These are phyloP conservation scores for Smallanthus sonchifolius DNA, from an alignment of 129 eudicot genomes.

Conservation along the genomic window DNA sequence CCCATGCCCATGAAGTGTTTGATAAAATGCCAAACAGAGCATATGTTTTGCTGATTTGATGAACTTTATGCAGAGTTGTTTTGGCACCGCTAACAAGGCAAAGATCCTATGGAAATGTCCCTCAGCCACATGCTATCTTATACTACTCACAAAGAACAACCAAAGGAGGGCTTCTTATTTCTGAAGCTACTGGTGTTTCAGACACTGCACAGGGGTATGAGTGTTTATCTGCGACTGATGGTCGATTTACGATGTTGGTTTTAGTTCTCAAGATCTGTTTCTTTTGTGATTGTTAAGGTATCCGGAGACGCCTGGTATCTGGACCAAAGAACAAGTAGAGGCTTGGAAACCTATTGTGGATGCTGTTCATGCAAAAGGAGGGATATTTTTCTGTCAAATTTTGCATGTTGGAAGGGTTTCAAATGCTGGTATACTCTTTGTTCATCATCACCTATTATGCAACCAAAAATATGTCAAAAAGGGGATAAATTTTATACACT, in stretches of 20 bases:
- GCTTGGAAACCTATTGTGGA: conserved; percentile 49
- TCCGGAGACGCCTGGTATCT: conserved; percentile 40
- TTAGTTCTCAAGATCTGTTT: too few species aligned
- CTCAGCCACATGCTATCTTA: conserved; percentile 40
- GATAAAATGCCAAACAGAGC: background rate
- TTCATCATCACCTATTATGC: too few species aligned
- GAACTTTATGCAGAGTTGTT: conserved; percentile 26
- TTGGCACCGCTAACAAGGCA: conserved; percentile 47
- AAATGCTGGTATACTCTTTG: conserved; percentile 21
- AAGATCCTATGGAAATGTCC: conserved; percentile 32
- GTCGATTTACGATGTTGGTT: background rate
- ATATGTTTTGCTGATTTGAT: background rate
- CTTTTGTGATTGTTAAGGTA: conserved; percentile 19
- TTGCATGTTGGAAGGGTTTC: conserved; percentile 52
- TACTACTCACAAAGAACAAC: conserved; percentile 47
- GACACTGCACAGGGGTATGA: conserved; percentile 40
- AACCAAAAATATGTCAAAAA: too few species aligned
- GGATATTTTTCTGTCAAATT: conserved; percentile 43
- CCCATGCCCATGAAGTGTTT: background rate
- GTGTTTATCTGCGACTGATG: background rate
- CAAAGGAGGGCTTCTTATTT: conserved; percentile 43
- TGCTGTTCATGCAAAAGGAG: conserved; percentile 56
- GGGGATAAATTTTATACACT: too few species aligned
- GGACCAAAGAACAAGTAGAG: conserved; percentile 46
- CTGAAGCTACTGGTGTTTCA: conserved; percentile 47